Evolutionary conservation across 352 stramenopile species (phyloP).

Genomic region (Globisporangium spiculum): DNA sequence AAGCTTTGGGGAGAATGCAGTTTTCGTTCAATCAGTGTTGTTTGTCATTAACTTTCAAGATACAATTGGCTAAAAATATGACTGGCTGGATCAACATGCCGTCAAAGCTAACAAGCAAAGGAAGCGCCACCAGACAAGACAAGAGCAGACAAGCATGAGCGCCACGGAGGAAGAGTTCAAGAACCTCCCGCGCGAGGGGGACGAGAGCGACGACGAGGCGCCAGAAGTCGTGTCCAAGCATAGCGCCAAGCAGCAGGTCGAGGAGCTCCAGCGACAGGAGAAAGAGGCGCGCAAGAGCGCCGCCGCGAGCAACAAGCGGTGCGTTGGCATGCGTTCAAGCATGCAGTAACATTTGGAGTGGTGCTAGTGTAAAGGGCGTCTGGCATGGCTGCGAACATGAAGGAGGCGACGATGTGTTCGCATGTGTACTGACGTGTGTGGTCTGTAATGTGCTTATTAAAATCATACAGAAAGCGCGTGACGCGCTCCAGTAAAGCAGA

Average conservation of each 20-base stretch:
- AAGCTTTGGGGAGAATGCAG: too few relatives aligned
- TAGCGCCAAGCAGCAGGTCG: conserved; percentile 53
- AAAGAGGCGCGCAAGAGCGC: conserved; percentile 39
- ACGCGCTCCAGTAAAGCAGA: conserved; percentile 12
- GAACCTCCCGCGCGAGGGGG: conserved; percentile 12
- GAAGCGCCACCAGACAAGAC: neutral
- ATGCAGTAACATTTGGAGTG: neutral
- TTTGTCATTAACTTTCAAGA: too few relatives aligned
- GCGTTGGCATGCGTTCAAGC: neutral
- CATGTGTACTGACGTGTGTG: neutral
- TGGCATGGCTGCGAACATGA: neutral
- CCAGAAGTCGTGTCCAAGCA: conserved; percentile 77
- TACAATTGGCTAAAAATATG: conserved; percentile 29
- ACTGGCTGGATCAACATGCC: conserved; percentile 10
- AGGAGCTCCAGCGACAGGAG: conserved; percentile 48
- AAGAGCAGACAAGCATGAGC: conserved; percentile 7
- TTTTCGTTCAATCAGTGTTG: too few relatives aligned
- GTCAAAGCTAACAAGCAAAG: neutral
- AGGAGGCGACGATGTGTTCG: too few relatives aligned
- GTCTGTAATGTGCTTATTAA: neutral
- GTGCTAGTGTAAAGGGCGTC: neutral
- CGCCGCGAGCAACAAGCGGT: conserved; percentile 46
- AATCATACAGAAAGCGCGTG: conserved; percentile 36
- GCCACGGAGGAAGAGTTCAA: conserved; percentile 21
- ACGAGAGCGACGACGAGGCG: conserved; percentile 68